Base-by-base conservation (phyloP, 768 basidiomycete species). In the Tephrocybe rancida region DNA sequence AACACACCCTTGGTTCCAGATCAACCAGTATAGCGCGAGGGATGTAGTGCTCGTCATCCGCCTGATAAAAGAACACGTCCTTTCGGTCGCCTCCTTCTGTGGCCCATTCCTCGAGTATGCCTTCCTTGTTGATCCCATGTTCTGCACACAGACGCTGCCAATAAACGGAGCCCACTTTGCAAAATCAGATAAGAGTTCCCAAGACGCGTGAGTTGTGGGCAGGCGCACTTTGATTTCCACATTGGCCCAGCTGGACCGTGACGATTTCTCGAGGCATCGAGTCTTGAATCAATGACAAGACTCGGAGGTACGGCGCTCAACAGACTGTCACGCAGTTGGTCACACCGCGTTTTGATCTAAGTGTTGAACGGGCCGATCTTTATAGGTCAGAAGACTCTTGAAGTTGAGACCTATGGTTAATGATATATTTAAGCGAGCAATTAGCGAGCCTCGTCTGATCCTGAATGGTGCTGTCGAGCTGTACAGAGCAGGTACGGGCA, bases 41-140 rank as follows among this genome's bases (percentile, higher is more conserved):
- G 55, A 99, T 95, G 70, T 98, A 99, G 64, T 97, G 95, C 69
- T 98, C 97, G 65, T 99, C 97, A 68, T 99, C 97, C n/a, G 97
- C 97, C 70, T 98, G 96, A 69, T 99, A 98, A 76, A 99, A 99
- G 74, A 99, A 99, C 24, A 97, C 96, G 73, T 99, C 97, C 67
- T 98, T 99, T 62, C 97, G 81, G 72, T 99, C 97, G 8, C 92
- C 92, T 18, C 91, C 92, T 62, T 95, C 94, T 1, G 88, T 91
- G 5, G 95, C 95, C 91, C 93, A 96, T 57, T 98, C 95, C 69
- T 98, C 95, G 43, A 98, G 85, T 54, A 93, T 92, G 25, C 97
- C 97, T 61, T 95, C 90, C 53, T 90, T 88, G 69, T 84, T 95
- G 75, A 99, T 98, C 16, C 97, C 97, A 70, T 99, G 97, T 73